Percentiles rank a stretch among this genome's conserved stretches.
Conservation (phyloP, 768 basidiomycete species). For the Rhodosporidiobolus odoratus region DNA sequence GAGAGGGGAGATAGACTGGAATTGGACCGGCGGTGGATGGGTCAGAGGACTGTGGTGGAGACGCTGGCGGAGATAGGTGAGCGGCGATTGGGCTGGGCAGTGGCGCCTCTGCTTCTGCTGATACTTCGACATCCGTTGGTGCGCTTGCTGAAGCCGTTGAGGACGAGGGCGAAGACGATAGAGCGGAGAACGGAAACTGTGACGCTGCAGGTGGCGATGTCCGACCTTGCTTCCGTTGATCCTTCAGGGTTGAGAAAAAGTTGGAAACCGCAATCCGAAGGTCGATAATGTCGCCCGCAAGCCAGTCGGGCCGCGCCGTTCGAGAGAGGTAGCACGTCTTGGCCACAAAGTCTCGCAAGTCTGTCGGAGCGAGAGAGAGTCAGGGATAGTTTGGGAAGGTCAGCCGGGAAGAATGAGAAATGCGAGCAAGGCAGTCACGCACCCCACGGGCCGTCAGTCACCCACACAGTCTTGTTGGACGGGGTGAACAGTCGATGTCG, state of each 20-base stretch:
- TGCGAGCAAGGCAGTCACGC: background rate
- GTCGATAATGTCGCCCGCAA: conserved; percentile 68
- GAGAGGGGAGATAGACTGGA: conserved; percentile 13
- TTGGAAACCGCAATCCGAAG: conserved; percentile 52
- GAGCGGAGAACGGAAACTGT: too few species aligned
- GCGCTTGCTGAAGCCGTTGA: too few species aligned
- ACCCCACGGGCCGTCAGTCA: conserved; percentile 44
- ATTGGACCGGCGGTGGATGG: background rate
- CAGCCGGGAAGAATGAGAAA: background rate
- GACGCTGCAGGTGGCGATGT: background rate
- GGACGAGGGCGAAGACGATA: background rate
- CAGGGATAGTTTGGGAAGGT: background rate
- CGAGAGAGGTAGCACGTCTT: conserved; percentile 45
- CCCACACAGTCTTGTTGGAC: conserved; percentile 38
- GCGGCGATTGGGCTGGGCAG: background rate
- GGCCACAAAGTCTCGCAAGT: conserved; percentile 39
- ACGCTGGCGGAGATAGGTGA: background rate
- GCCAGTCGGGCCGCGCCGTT: conserved; percentile 67
- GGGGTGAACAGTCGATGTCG: conserved; percentile 34
- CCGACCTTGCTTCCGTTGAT: background rate
- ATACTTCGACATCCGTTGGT: too few species aligned
- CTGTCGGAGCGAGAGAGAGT: background rate
- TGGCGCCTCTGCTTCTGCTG: background rate
- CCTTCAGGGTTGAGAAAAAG: conserved; percentile 23
- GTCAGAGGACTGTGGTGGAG: background rate